phyloP scores from a whole-genome alignment of 495 filamentous ascomycete species.

The Glutinoglossum americanum region DNA sequence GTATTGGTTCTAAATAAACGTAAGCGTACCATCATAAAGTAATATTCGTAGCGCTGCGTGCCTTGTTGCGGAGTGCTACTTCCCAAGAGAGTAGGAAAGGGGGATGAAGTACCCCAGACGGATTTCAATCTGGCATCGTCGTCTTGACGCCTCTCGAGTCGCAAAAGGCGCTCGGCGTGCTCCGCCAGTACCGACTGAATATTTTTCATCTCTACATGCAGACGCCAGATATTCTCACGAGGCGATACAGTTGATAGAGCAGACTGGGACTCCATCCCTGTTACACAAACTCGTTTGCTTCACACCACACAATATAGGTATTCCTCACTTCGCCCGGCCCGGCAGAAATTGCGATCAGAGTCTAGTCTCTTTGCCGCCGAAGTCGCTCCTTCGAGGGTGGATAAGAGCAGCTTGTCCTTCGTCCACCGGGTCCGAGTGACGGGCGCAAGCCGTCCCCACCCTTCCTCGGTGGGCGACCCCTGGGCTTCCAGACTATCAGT shows the following conservation, averaged over 20 bases:
- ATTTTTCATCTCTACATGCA: constrained; percentile 73
- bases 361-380: not conserved
- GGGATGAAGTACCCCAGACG: constrained; percentile 61
- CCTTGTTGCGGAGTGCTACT: constrained; percentile 51
- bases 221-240: constrained; percentile 62
- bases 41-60: constrained; percentile 19
- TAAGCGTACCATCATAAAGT: constrained; percentile 9
- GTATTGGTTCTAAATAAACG: constrained; percentile 38
- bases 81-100: constrained; percentile 51
- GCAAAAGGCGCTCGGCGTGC: constrained; percentile 57
- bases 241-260: constrained; percentile 16
- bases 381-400: not conserved
- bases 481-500: not conserved
- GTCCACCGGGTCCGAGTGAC: not conserved
- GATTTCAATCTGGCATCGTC: constrained; percentile 66
- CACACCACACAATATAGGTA: not conserved
- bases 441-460: constrained; percentile 2
- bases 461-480: not conserved
- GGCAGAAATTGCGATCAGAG: not conserved
- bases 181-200: constrained; percentile 56
- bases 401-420: not conserved
- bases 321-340: not conserved
- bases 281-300: not conserved
- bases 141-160: constrained; percentile 65
- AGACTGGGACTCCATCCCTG: not conserved